Conservation (phyloP, 495 filamentous ascomycete genomes). For the Penicillium silybi region DNA sequence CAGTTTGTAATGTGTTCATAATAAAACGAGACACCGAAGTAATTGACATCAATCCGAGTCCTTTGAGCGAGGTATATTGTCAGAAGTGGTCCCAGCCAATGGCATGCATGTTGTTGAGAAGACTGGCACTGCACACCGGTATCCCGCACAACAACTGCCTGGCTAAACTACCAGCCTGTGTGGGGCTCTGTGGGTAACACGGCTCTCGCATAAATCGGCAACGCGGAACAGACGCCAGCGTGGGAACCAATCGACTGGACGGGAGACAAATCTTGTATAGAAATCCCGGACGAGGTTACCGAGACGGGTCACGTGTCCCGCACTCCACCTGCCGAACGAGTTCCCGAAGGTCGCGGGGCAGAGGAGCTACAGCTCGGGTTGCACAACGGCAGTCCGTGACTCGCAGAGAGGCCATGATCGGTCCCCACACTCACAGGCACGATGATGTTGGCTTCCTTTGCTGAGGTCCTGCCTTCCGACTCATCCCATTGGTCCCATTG, state of each 20-base stretch:
- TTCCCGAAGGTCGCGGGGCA: constrained; percentile 19
- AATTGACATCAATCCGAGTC: no score
- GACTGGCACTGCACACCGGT: constrained; percentile 10
- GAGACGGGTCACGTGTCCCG: constrained; percentile 25
- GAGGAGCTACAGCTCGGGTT: constrained; percentile 1
- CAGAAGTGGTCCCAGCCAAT: background rate
- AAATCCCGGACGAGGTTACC: constrained; percentile 31
- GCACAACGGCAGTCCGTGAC: constrained; percentile 7
- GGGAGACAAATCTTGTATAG: background rate
- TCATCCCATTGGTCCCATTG: constrained; percentile 14
- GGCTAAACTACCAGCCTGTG: constrained; percentile 13
- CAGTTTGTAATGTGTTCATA: no score
- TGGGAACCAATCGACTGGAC: background rate
- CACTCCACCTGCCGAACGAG: constrained; percentile 34
- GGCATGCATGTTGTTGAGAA: background rate
- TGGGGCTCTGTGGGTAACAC: constrained; percentile 6
- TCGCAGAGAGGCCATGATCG: background rate
- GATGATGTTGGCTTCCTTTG: background rate
- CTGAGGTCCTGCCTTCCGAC: constrained; percentile 3
- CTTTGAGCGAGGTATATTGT: no score
- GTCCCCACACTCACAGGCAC: constrained; percentile 8
- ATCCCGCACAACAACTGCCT: constrained; percentile 13
- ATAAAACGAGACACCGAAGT: no score
- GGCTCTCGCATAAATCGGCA: constrained; percentile 5
- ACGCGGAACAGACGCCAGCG: background rate